These are phyloP conservation scores for Gnaphalium uliginosum DNA, from an alignment of 129 eudicot species.

Conservation along the genomic window DNA sequence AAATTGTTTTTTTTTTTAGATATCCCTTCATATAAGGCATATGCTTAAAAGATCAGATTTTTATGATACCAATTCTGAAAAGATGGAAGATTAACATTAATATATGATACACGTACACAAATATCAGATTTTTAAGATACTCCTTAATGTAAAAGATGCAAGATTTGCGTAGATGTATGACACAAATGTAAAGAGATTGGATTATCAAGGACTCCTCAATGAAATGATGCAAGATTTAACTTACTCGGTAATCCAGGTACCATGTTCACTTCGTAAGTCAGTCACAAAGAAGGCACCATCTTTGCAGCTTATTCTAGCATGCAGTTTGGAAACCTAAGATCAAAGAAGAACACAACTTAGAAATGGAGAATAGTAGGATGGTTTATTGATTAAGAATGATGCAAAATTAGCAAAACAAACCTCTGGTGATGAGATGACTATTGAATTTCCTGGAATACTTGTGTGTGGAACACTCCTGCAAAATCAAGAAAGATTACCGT, in stretches of 20 bases:
- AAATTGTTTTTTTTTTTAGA: neutral
- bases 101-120: neutral
- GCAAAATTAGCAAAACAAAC: slow-evolving; percentile 34
- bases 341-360: neutral
- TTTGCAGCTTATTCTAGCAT: slow-evolving; percentile 80
- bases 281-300: slow-evolving; percentile 81
- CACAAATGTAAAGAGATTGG: neutral
- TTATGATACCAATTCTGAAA: too few species aligned
- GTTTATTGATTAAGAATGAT: neutral
- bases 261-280: slow-evolving; percentile 85
- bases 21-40: too few species aligned
- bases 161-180: neutral
- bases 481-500: slow-evolving; percentile 16
- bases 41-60: neutral
- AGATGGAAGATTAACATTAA: neutral
- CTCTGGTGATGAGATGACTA: slow-evolving; percentile 71
- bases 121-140: neutral
- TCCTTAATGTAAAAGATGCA: slow-evolving; percentile 12
- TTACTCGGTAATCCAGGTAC: slow-evolving; percentile 88
- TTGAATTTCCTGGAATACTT: slow-evolving; percentile 60
- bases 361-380: neutral
- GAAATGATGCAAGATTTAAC: slow-evolving; percentile 36
- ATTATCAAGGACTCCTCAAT: neutral
- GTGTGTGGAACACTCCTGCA: slow-evolving; percentile 69
- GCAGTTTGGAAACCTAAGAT: slow-evolving; percentile 72